Evolutionary conservation across 2,329 filamentous ascomycete genomes (phyloP).

Genomic region (Colletotrichum abscissum): DNA sequence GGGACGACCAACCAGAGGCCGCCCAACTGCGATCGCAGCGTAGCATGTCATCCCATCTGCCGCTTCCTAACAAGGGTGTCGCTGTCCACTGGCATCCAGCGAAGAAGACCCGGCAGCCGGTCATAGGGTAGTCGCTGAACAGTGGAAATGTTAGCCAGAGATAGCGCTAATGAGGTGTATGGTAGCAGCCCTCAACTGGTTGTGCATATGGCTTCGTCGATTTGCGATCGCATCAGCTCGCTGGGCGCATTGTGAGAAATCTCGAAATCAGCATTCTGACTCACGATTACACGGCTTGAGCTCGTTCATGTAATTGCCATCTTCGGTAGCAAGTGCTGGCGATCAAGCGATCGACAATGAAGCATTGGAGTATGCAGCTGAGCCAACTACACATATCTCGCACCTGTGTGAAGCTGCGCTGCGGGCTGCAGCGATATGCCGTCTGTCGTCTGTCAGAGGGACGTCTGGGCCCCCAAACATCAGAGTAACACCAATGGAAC

Average conservation of each 20-base stretch:
- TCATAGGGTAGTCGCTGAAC: constrained; percentile 5
- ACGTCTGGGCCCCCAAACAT: not conserved
- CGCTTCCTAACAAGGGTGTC: constrained; percentile 9
- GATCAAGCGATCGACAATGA: constrained; percentile 24
- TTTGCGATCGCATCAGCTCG: not conserved
- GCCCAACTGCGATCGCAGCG: constrained; percentile 14
- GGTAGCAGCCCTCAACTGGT: not conserved
- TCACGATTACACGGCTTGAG: not conserved
- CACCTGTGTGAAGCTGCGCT: not conserved
- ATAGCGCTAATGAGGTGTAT: not conserved
- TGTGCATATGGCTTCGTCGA: not conserved
- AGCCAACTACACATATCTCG: not conserved
- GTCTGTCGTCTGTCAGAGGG: constrained; percentile 8
- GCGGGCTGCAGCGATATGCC: constrained; percentile 15
- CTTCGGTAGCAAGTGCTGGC: not conserved
- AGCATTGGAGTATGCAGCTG: not conserved
- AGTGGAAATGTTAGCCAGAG: not conserved
- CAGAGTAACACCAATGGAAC: not conserved
- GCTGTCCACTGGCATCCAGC: not conserved
- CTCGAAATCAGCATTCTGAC: not conserved
- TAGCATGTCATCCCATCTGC: constrained; percentile 24
- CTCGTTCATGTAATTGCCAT: not conserved
- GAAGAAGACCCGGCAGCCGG: constrained; percentile 12
- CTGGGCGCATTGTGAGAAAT: not conserved
- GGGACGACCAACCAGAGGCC: constrained; percentile 12